Evolutionary conservation across 179 eudicot species (phyloP), one percentile per base, ranked within the genome.

Genomic region (Carnegiea gigantea): DNA sequence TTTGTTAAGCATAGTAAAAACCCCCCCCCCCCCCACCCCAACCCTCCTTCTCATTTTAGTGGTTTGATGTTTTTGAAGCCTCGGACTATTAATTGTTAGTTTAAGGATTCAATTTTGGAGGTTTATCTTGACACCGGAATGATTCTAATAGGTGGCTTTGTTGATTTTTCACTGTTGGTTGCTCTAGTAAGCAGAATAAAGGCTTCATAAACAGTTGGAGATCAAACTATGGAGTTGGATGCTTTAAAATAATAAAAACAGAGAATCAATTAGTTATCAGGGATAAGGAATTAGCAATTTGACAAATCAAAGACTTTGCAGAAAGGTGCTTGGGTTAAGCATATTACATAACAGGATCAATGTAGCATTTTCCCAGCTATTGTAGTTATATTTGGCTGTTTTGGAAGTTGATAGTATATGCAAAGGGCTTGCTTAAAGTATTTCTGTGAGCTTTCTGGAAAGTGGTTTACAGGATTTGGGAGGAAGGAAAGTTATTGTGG

Each of bases 211-310:
- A 33, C 36, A 33, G 36, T 65, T 65, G 71, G 38, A 26, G 26
- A 65, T 5, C 70, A 65, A 4, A 30, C 44, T 36, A 12, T 21
- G 30, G 28, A 62, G 14, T 23, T 62, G 68, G 62, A 30, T 67
- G 38, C 36, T 28, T 23, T 14, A 67, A 65, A 26, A 28, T 67
- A 30, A 67, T 8, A 28, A 28, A 67, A 4, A 30, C 17, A 6
- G 9, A 33, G 73, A 70, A 70, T 70, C 13, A 70, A 30, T 11
- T 2, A 28, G 71, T 67, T 26, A 26, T 70, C 33, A 70, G 73
- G 73, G 26, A 70, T 36, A 70, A 30, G 73, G n/a, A 70, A 70
- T 70, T 70, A 30, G 44, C 73, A 70, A 36, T 70, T 70, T 70
- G 73, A 70, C n/a, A 70, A 36, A 70, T 30, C 10, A 12, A 26